Evolutionary conservation across 805 yeast species (phyloP).

Genomic region (Kluyveromyces nonfermentans): DNA sequence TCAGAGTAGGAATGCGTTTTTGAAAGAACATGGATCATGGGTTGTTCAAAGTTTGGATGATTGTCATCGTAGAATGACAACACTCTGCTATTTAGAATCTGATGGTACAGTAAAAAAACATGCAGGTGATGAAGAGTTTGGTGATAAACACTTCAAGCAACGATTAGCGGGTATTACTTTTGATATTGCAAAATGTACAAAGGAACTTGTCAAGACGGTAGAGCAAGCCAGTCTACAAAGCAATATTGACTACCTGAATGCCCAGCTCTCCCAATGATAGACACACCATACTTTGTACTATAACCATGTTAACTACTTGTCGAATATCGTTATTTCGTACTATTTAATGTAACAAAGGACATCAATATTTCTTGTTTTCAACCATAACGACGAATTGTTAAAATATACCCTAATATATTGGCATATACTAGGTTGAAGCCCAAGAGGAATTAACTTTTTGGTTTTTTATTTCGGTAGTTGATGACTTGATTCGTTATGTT

Average conservation of each 20-base stretch:
- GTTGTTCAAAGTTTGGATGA: conserved; percentile 80
- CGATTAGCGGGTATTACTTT: conserved; percentile 92
- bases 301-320: background rate
- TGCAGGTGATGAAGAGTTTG: conserved; percentile 48
- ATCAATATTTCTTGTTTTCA: background rate
- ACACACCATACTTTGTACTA: conserved; percentile 4
- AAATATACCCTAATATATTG: too few relatives aligned
- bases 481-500: background rate
- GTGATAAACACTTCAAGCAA: conserved; percentile 85
- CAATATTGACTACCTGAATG: conserved; percentile 74
- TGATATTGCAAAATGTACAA: conserved; percentile 93
- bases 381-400: background rate
- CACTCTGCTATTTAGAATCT: conserved; percentile 41
- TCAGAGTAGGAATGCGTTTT: conserved; percentile 74
- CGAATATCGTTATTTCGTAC: background rate
- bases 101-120: conserved; percentile 27
- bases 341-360: background rate
- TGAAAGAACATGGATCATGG: conserved; percentile 87
- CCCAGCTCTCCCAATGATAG: conserved; percentile 33
- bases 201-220: conserved; percentile 89
- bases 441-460: background rate
- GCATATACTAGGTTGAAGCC: too few relatives aligned
- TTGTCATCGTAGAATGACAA: conserved; percentile 75
- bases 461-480: background rate
- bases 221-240: conserved; percentile 88